Base-by-base conservation (phyloP, 2,329 filamentous ascomycete genomes). In the Aspergillus udagawae region DNA sequence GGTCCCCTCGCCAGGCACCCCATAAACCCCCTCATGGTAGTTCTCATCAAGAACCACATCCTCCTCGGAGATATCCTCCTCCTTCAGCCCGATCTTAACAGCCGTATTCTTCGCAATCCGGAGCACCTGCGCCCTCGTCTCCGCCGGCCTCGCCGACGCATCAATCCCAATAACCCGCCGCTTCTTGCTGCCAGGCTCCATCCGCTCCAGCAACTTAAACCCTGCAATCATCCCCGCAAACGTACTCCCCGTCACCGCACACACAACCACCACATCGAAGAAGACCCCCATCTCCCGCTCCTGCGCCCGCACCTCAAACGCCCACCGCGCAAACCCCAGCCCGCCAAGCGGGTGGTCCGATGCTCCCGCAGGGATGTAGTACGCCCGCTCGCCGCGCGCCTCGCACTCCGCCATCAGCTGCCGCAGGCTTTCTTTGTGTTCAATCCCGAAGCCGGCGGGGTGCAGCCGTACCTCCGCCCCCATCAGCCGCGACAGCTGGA, bases 211-310 rank as follows among this genome's bases (percentile, higher is more conserved):
- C 25, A 88, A 76, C 75, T 88, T 89, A 71, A 90, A 89, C 0
- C 88, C 88, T 0, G 87, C 87, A 8, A 91, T 79, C 79, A 91
- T 88, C 8, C 88, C 88, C 0, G 84, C 88, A 68, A 89, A 80
- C 1, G 88, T 90, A 5, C 82, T 86, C 3, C 88, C 88, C 0
- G 87, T 90, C 1, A 90, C 88, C 20, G 85, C 86, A 68, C 87
- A 90, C 8, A 89, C 87, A 54, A 90, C 73, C 7, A 90, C 67
- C 1, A 82, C 86, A 65, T 88, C 85, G 70, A 89, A 90, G 70
- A 87, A 87, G 10, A 88, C 66, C 0, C 84, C 85, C 27, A 84
- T 62, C 60, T 81, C 77, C 60, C 76, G 74, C 72, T 90, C 87
- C 72, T 90, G 87, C 60, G 79, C 76, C 49, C 78, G 78, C 0